Conservation (phyloP, 2,329 filamentous ascomycete species). For the Rhynchosporium agropyri region DNA sequence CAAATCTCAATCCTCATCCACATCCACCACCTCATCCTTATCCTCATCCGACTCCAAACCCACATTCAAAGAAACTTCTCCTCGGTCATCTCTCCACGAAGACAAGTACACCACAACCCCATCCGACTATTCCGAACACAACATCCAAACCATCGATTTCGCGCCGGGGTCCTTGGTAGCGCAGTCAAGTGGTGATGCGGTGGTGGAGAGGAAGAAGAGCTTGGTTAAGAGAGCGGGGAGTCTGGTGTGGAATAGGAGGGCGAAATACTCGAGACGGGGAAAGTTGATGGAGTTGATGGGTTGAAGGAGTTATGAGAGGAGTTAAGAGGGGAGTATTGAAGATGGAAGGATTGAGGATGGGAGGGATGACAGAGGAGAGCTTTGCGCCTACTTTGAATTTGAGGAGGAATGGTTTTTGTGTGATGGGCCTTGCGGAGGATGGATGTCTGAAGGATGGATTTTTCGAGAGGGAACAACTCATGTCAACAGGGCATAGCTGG, state of each 20-base stretch:
- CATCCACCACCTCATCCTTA: neutral
- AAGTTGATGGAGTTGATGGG: constrained; percentile 11
- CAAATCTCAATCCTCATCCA: neutral
- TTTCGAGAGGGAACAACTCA: no score
- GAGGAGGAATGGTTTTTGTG: no score
- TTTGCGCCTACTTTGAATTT: no score
- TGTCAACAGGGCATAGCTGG: no score
- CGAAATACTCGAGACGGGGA: constrained; percentile 22
- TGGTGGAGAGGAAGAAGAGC: constrained; percentile 5
- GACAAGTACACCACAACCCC: neutral
- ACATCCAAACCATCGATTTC: constrained; percentile 22
- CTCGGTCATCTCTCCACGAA: constrained; percentile 8
- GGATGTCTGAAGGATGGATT: no score
- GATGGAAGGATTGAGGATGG: no score
- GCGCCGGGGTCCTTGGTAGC: constrained; percentile 3
- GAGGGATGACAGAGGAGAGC: no score
- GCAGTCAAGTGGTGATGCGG: neutral
- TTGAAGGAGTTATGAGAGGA: neutral
- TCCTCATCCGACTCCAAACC: neutral
- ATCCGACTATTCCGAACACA: neutral
- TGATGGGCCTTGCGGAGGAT: no score
- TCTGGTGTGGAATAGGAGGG: constrained; percentile 22
- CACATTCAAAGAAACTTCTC: neutral
- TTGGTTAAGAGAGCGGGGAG: constrained; percentile 6
- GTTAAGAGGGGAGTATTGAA: neutral